Percentiles rank a stretch among this genome's conserved stretches.
Conservation (phyloP, 75 land plant species). For the Cupressus sempervirens region DNA sequence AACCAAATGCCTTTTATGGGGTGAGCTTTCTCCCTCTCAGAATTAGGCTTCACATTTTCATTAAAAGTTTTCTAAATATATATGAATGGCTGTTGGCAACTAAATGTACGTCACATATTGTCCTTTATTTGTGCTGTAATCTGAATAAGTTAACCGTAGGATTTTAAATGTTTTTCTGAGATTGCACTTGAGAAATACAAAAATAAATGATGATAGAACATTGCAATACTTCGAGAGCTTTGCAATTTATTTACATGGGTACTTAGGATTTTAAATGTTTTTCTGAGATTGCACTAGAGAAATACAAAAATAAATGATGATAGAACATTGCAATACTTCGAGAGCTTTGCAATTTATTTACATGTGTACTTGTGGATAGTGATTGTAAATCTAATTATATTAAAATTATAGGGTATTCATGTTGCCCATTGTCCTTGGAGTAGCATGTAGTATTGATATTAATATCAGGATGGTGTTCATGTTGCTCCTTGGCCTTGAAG, state of each 20-base stretch:
- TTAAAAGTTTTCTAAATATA: neutral
- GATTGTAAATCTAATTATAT: neutral
- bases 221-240: neutral
- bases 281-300: neutral
- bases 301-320: neutral
- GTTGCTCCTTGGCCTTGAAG: no score
- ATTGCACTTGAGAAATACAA: neutral
- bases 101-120: neutral
- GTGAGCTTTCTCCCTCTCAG: constrained; percentile 20
- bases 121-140: neutral
- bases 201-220: neutral
- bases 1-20: constrained; percentile 60
- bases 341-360: neutral
- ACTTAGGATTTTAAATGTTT: neutral
- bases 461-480: no score
- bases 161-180: neutral
- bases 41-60: neutral
- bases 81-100: neutral
- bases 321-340: neutral
- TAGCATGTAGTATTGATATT: no score
- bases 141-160: neutral
- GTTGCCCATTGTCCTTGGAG: no score
- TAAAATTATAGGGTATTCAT: no score
- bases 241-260: neutral
- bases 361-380: neutral